These are phyloP conservation scores for Penicillium canariense DNA, from an alignment of 495 filamentous ascomycete species.

Conservation along the genomic window DNA sequence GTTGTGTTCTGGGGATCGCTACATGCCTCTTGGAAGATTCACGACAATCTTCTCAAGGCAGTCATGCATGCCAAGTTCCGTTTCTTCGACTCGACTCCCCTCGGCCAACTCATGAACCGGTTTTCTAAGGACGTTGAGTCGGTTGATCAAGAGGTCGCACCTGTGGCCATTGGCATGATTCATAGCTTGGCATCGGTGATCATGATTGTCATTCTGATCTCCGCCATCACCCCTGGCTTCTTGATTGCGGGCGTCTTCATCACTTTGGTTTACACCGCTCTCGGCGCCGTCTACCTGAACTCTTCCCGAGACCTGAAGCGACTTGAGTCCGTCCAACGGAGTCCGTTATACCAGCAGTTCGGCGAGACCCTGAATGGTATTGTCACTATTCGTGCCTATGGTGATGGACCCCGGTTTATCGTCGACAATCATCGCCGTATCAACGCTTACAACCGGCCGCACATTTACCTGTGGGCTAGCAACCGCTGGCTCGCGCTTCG, in stretches of 20 bases:
- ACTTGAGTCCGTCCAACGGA: conserved; percentile 89
- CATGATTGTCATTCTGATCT: conserved; percentile 89
- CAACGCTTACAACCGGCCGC: conserved; percentile 88
- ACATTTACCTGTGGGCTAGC: conserved; percentile 95
- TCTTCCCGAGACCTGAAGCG: conserved; percentile 93
- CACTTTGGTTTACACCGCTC: conserved; percentile 71
- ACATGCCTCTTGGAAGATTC: conserved; percentile 81
- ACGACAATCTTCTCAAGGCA: conserved; percentile 71
- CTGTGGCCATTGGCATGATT: conserved; percentile 77
- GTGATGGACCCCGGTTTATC: conserved; percentile 89
- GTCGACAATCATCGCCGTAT: conserved; percentile 87
- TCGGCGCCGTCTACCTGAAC: conserved; percentile 85
- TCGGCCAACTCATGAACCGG: conserved; percentile 96
- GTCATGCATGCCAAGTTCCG: conserved; percentile 89
- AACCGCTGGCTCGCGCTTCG: conserved; percentile 96
- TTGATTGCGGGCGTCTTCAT: conserved; percentile 86
- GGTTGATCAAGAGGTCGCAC: conserved; percentile 93
- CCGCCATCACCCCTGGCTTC: conserved; percentile 88
- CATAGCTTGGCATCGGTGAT: conserved; percentile 70
- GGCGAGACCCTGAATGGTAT: conserved; percentile 94
- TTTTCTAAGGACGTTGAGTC: conserved; percentile 98
- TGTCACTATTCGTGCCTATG: conserved; percentile 97
- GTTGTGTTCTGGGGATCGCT: conserved; percentile 92
- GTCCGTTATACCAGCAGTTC: conserved; percentile 96
- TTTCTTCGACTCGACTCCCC: conserved; percentile 96